Percentiles rank a stretch among this genome's conserved stretches.
Evolutionary conservation across 2,329 filamentous ascomycete species (phyloP).

Genomic region (Exophiala alcalophila): DNA sequence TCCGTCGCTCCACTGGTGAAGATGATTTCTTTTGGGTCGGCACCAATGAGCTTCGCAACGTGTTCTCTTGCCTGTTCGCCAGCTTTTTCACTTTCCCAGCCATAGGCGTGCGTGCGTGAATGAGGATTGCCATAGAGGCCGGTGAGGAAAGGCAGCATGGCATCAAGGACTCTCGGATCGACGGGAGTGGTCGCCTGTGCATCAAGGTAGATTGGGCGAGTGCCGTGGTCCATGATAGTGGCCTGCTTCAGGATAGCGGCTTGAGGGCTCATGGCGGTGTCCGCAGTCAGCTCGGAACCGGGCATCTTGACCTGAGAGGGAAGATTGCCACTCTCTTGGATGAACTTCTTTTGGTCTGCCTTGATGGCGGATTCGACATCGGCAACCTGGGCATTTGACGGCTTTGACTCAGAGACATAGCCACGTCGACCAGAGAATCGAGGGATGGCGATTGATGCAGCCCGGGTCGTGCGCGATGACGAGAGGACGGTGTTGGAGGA

Average conservation of each 20-base stretch:
- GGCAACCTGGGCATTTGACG: slow-evolving; percentile 74
- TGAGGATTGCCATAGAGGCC: slow-evolving; percentile 96
- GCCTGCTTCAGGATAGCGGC: slow-evolving; percentile 84
- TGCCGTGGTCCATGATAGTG: slow-evolving; percentile 87
- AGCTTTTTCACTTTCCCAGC: slow-evolving; percentile 95
- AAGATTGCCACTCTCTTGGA: slow-evolving; percentile 54
- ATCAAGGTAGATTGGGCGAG: slow-evolving; percentile 92
- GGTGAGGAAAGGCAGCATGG: slow-evolving; percentile 93
- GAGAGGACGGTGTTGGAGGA: slow-evolving; percentile 41
- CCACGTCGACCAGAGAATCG: slow-evolving; percentile 50
- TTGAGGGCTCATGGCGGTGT: slow-evolving; percentile 76
- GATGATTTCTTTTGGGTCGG: slow-evolving; percentile 96
- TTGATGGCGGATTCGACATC: slow-evolving; percentile 75
- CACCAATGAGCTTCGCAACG: slow-evolving; percentile 82
- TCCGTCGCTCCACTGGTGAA: slow-evolving; percentile 98
- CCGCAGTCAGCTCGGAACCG: slow-evolving; percentile 55
- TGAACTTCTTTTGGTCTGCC: slow-evolving; percentile 78
- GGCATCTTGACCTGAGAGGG: slow-evolving; percentile 60
- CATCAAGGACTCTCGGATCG: slow-evolving; percentile 90
- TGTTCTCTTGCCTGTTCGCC: slow-evolving; percentile 82
- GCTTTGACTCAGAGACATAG: slow-evolving; percentile 83
- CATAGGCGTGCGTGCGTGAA: slow-evolving; percentile 94
- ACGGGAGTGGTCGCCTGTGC: slow-evolving; percentile 97
- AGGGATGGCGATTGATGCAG: slow-evolving; percentile 40
- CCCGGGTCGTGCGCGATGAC: slow-evolving; percentile 33